Percentiles rank a stretch among this genome's conserved stretches.
phyloP scores from a whole-genome alignment of 176 grass and related monocot species.

The Hsuehochloa calcarea region DNA sequence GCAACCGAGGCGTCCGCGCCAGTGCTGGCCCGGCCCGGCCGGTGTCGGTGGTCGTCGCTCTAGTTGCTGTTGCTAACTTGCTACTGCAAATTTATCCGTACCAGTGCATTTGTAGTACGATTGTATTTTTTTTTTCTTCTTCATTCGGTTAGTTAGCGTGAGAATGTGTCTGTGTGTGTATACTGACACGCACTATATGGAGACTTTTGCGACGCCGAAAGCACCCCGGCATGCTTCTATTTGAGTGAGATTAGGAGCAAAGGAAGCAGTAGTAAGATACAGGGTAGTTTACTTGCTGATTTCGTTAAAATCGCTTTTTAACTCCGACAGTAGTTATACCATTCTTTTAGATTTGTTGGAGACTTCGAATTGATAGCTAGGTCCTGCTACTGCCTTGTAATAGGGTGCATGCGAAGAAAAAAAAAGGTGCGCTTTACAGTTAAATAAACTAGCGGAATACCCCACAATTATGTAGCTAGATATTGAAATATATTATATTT shows the following conservation, averaged over 20 bases:
- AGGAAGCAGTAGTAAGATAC: slow-evolving; percentile 5
- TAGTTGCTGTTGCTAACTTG: too few species aligned
- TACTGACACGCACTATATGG: neutral
- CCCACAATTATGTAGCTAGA: too few species aligned
- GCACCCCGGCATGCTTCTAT: neutral
- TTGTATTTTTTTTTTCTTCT: too few species aligned
- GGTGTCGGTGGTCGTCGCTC: slow-evolving; percentile 26
- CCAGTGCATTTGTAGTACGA: neutral
- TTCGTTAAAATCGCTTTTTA: neutral
- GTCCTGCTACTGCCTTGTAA: neutral
- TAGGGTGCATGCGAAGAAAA: neutral
- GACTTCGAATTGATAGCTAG: neutral
- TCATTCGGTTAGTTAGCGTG: neutral
- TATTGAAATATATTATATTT: too few species aligned
- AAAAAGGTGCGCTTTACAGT: too few species aligned
- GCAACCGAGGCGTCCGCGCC: neutral
- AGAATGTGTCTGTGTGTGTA: neutral
- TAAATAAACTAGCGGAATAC: too few species aligned
- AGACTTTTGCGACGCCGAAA: slow-evolving; percentile 24
- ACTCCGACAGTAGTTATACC: neutral
- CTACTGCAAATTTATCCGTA: neutral
- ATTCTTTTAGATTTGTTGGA: neutral
- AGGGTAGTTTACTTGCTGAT: neutral
- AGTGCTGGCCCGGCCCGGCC: neutral
- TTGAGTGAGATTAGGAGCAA: slow-evolving; percentile 39